Conservation (phyloP, 2,329 filamentous ascomycete species). For the Sporothrix inflata region DNA sequence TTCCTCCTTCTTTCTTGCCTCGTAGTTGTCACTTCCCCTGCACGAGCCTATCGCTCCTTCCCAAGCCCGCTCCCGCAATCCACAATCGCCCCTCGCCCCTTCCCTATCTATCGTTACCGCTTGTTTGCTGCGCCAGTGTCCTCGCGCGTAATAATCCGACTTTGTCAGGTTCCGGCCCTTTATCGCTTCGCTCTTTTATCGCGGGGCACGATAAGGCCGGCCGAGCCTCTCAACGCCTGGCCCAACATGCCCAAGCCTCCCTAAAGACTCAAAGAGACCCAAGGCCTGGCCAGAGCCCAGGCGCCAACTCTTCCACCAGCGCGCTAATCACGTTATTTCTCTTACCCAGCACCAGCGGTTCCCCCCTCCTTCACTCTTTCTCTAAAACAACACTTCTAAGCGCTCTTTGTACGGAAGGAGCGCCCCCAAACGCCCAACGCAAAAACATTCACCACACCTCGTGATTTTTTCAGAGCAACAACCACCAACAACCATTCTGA, state of each 20-base stretch:
- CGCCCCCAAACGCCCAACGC: background rate
- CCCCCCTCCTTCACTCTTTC: slow-evolving; percentile 2
- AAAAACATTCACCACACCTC: background rate
- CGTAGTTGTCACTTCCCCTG: background rate
- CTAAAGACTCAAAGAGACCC: background rate
- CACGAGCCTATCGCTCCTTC: background rate
- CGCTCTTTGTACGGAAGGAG: slow-evolving; percentile 12
- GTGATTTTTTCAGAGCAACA: background rate
- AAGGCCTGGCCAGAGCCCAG: slow-evolving; percentile 13
- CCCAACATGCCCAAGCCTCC: no score
- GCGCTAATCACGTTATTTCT: slow-evolving; percentile 33
- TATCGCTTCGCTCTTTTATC: slow-evolving; percentile 27
- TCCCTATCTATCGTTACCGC: slow-evolving; percentile 10
- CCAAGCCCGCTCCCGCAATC: slow-evolving; percentile 2
- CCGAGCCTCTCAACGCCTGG: background rate
- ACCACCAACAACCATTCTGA: background rate
- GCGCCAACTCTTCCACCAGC: slow-evolving; percentile 24
- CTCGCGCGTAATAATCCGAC: slow-evolving; percentile 20
- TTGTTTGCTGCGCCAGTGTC: slow-evolving; percentile 1
- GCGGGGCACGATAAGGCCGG: slow-evolving; percentile 29
- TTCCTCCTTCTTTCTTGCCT: background rate
- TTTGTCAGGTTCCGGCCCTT: slow-evolving; percentile 30
- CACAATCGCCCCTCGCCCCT: background rate
- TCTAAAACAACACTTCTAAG: slow-evolving; percentile 14
- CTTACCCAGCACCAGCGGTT: background rate